These are phyloP conservation scores for Bruguiera parviflora DNA, from an alignment of 345 rosid species.

Conservation along the genomic window DNA sequence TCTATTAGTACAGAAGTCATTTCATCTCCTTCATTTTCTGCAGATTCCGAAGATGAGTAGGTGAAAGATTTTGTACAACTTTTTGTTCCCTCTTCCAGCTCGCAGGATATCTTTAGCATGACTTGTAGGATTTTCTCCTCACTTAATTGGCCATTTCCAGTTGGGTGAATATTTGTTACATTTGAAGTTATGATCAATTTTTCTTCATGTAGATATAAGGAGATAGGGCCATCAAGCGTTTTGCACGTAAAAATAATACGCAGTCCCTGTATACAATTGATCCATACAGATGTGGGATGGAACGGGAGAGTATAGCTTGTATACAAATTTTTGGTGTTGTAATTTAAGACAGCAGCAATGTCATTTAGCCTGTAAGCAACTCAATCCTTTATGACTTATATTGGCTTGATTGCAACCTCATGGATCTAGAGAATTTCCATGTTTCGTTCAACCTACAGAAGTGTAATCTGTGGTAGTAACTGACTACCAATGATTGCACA, in stretches of 20 bases:
- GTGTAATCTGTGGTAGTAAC: too few species aligned
- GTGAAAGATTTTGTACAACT: conserved; percentile 14
- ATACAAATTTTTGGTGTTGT: neutral
- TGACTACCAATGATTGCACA: too few species aligned
- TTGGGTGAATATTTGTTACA: conserved; percentile 17
- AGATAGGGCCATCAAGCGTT: conserved; percentile 21
- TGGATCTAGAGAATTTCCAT: too few species aligned
- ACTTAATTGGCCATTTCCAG: conserved; percentile 15
- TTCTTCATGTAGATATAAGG: conserved; percentile 22
- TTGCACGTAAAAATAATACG: conserved; percentile 40
- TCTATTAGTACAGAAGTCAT: neutral
- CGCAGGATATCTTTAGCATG: conserved; percentile 10
- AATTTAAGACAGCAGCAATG: too few species aligned
- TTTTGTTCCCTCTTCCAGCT: conserved; percentile 17
- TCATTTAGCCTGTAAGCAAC: neutral
- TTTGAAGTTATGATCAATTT: conserved; percentile 13
- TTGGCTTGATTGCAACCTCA: neutral
- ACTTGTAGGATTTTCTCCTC: conserved; percentile 21
- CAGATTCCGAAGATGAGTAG: conserved; percentile 98
- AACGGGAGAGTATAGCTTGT: neutral
- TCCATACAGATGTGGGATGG: conserved; percentile 18
- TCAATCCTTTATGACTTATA: neutral
- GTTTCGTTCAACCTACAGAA: too few species aligned
- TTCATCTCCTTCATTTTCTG: conserved; percentile 16
- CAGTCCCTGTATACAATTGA: conserved; percentile 33